Percentiles rank a stretch among this genome's conserved stretches.
Evolutionary conservation across 2,329 filamentous ascomycete genomes (phyloP).

Genomic region (Trichoderma cornu-damae): DNA sequence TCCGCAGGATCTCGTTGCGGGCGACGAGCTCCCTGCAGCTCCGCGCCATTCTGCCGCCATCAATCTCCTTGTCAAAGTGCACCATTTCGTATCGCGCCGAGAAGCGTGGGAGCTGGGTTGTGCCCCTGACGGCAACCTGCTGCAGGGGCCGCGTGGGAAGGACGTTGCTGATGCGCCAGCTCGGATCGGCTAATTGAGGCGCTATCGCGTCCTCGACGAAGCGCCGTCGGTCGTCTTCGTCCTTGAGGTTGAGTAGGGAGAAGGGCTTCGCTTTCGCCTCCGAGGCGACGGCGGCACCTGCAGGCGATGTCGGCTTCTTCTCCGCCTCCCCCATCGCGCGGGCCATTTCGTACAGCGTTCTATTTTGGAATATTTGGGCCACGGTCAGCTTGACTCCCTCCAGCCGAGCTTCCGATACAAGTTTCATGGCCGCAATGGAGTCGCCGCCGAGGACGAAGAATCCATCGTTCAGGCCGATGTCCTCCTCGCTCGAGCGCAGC

Average conservation of each 20-base stretch:
- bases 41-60: constrained; percentile 43
- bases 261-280: constrained; percentile 40
- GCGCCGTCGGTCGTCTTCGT: constrained; percentile 23
- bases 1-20: constrained; percentile 60
- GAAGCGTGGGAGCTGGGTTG: constrained; percentile 53
- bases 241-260: constrained; percentile 42
- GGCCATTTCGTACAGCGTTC: constrained; percentile 49
- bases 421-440: constrained; percentile 56
- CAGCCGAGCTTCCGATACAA: constrained; percentile 50
- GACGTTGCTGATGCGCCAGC: constrained; percentile 50
- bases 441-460: constrained; percentile 59
- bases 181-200: constrained; percentile 46
- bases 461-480: constrained; percentile 50
- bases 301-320: background rate
- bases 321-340: constrained; percentile 33
- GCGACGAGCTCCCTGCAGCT: constrained; percentile 53
- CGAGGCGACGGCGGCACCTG: background rate
- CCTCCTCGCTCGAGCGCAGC: constrained; percentile 39
- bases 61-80: constrained; percentile 50
- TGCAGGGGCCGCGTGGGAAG: constrained; percentile 56
- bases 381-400: constrained; percentile 48
- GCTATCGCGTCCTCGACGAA: constrained; percentile 47
- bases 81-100: constrained; percentile 61
- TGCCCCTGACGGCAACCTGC: constrained; percentile 54
- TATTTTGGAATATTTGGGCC: constrained; percentile 49